Conservation (phyloP, 2,329 filamentous ascomycete species). For the Raffaelea deltoideospora region DNA sequence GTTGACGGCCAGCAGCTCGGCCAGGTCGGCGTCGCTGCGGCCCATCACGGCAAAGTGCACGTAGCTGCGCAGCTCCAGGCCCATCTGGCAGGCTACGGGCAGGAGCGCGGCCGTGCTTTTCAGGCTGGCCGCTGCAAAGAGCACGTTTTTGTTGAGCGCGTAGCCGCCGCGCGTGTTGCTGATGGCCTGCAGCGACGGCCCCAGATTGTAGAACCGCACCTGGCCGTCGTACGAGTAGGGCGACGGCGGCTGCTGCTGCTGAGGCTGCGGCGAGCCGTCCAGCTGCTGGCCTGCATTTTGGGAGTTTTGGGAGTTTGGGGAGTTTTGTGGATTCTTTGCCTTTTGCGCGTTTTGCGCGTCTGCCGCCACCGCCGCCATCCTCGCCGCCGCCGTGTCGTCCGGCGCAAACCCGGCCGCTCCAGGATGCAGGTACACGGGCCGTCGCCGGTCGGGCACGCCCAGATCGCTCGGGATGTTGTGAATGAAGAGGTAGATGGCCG, state of each 20-base stretch:
- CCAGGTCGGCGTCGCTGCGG: slow-evolving; percentile 51
- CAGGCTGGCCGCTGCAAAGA: slow-evolving; percentile 66
- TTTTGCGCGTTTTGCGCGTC: too few species aligned
- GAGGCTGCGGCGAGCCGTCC: too few species aligned
- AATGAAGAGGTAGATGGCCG: slow-evolving; percentile 47
- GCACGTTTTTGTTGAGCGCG: slow-evolving; percentile 48
- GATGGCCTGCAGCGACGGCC: slow-evolving; percentile 45
- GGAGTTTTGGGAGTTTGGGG: too few species aligned
- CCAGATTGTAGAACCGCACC: slow-evolving; percentile 53
- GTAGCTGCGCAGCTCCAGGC: slow-evolving; percentile 46
- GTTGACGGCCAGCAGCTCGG: slow-evolving; percentile 60
- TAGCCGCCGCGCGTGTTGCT: slow-evolving; percentile 34
- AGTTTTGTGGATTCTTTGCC: too few species aligned
- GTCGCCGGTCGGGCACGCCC: slow-evolving; percentile 21
- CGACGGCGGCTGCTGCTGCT: slow-evolving; percentile 5
- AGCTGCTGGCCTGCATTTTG: too few species aligned
- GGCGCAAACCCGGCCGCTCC: slow-evolving; percentile 5
- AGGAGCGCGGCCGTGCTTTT: slow-evolving; percentile 58
- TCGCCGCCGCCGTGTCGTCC: neutral
- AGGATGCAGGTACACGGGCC: slow-evolving; percentile 20
- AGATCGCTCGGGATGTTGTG: slow-evolving; percentile 41
- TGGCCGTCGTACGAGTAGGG: slow-evolving; percentile 49
- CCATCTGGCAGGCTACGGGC: slow-evolving; percentile 81
- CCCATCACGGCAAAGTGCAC: slow-evolving; percentile 77
- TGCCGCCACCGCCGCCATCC: neutral